Evolutionary conservation across 2,329 filamentous ascomycete species (phyloP), one percentile per base, ranked within the genome.

Genomic region (Tympanopsis confertula): DNA sequence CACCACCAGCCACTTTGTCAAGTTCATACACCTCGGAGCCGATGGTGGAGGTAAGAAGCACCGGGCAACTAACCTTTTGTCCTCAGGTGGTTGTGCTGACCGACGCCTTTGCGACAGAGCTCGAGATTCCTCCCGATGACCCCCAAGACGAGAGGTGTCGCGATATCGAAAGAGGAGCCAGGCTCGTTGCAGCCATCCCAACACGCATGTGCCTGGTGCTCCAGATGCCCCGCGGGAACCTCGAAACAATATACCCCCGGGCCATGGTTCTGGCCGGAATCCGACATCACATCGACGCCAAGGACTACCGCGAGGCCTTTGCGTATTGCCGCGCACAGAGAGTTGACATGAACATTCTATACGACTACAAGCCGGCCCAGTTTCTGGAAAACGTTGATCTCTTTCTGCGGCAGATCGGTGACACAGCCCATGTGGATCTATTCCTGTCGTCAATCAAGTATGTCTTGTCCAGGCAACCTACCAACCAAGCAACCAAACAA

Each of bases 311-410:
- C 35, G 76, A 74, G 37, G 91, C 91, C 0, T 98, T 95, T 54
- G 65, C 83, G 17, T 81, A 86, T 44, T 96, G 91, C 54, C 78
- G 91, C 37, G 89, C 80, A 15, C 93, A 98, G 55, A 77, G 93
- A 47, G 91, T 98, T 1, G 91, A 98, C 52, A 88, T 96, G 82
- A 98, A 98, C 52, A 89, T 98, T 43, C 66, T 98, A 2, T 89
- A 94, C 51, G 91, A 98, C 52, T 86, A 96, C 58, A 78, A 78
- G n/a, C 86, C 89, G 0, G 69, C 78, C 24, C 84, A 93, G 46
- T 95, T 98, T 53, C 69, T 95, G 54, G 63, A 70, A 3, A 84
- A 79, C 45, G 73, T 94, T 10, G 67, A 69, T 1, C 58, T 84
- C 1, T 94, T 98, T 50, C 66, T 96, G 22, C 78, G 86, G 14